These are phyloP conservation scores for Apiotrichum sp. DNA, from an alignment of 1,284 basidiomycete genomes.

Conservation along the genomic window DNA sequence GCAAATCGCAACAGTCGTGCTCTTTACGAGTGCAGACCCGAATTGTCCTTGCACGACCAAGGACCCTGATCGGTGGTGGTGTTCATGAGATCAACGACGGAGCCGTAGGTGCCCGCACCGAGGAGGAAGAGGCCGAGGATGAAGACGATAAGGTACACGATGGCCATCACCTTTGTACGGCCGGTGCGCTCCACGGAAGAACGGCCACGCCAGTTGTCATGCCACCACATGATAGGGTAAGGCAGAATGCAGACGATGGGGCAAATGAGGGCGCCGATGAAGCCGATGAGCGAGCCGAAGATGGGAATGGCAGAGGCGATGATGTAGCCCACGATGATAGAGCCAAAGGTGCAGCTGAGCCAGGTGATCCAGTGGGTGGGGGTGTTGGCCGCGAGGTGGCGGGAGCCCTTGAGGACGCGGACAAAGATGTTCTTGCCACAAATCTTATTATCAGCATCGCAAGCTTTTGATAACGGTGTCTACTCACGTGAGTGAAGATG, in stretches of 20 bases:
- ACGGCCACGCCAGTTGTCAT: slow-evolving; percentile 25
- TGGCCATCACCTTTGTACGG: not conserved
- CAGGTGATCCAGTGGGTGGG: slow-evolving; percentile 56
- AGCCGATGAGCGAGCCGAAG: slow-evolving; percentile 26
- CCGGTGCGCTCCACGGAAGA: slow-evolving; percentile 6
- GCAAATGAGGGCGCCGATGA: slow-evolving; percentile 30
- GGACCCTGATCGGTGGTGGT: slow-evolving; percentile 12
- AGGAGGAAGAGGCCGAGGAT: slow-evolving; percentile 27
- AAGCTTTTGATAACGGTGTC: too few relatives aligned
- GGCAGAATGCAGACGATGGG: slow-evolving; percentile 19
- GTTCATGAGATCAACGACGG: slow-evolving; percentile 23
- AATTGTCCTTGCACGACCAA: slow-evolving; percentile 27
- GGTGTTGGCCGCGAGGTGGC: slow-evolving; percentile 58
- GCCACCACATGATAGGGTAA: slow-evolving; percentile 31
- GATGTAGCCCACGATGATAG: slow-evolving; percentile 13
- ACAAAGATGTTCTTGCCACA: slow-evolving; percentile 61
- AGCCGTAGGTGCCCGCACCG: slow-evolving; percentile 31
- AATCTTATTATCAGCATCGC: not conserved
- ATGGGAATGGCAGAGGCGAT: slow-evolving; percentile 23
- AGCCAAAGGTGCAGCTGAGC: slow-evolving; percentile 48
- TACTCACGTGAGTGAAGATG: slow-evolving; percentile 32
- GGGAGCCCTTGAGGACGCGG: slow-evolving; percentile 54
- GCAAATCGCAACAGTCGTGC: not conserved
- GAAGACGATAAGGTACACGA: slow-evolving; percentile 13
- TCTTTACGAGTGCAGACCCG: not conserved